Evolutionary conservation across 805 yeast species (phyloP), one percentile per base, ranked within the genome.

Genomic region (Ogataea paraovalis): DNA sequence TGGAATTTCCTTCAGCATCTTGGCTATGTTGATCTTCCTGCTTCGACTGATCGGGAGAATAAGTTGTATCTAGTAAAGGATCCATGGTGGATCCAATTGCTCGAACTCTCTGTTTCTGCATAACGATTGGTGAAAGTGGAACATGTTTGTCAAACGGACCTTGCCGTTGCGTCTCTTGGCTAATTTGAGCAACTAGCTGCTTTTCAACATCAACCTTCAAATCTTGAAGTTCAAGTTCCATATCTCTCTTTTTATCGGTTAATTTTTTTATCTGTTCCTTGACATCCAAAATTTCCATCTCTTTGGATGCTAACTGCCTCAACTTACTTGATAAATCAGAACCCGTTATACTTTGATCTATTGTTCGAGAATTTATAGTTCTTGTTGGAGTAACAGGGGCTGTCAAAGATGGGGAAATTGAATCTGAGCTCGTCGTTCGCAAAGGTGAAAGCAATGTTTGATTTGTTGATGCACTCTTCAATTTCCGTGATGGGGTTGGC

Each of bases 261-360:
- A 84, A 49, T 20, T 69, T 73, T 39, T 73, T 74, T 22, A 83
- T 73, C 41, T 71, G 68, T 53, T 79, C 82, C 52, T 80, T 83
- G 39, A 83, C 64, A 54, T 85, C 90, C 43, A 85, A 74, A 25
- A 85, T 69, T 22, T 76, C 77, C 78, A 82, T 78, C 59, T 85
- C 94, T 57, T 83, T 85, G 37, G 79, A 68, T 0, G 92, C 92
- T 40, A 85, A 65, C 8, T 74, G 66, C 51, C 87, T 72, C 42
- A 85, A 64, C 42, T 82, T 76, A 4, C 75, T 78, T 48, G 79
- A 80, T 5, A 83, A 68, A 37, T 73, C 80, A 14, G 34, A 30
- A 7, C 34, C 34, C 5, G 34, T 4, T 14, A 16, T 54, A 13
- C 14, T 13, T 37, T 12, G 22, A 9, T 14, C 27, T 37, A 37